Evolutionary conservation across 2,329 filamentous ascomycete species (phyloP).

Genomic region (Trichophyton benhamiae): DNA sequence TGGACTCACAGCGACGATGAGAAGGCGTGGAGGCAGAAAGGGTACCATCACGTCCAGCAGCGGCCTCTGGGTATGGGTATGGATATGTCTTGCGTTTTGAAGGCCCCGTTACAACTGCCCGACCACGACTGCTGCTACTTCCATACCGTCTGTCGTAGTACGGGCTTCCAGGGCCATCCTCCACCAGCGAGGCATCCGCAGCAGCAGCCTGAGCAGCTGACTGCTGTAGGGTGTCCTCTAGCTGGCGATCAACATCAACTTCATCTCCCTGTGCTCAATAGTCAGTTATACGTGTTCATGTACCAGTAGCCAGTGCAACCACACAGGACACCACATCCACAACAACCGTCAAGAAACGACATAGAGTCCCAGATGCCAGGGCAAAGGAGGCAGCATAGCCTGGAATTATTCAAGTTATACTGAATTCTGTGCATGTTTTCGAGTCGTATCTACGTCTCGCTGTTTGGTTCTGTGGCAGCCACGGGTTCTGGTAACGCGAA

Average conservation of each 20-base stretch:
- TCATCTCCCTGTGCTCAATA: not conserved
- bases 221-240: not conserved
- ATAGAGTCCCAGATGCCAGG: not conserved
- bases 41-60: not conserved
- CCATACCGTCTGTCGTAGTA: not conserved
- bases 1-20: not conserved
- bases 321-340: not conserved
- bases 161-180: not conserved
- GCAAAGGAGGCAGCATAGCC: not conserved
- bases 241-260: not conserved
- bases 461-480: not conserved
- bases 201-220: not conserved
- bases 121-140: too few species aligned
- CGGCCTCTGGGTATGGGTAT: too few species aligned
- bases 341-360: not conserved
- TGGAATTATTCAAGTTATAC: not conserved
- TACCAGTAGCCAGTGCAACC: not conserved
- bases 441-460: not conserved
- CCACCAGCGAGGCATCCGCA: not conserved
- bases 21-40: not conserved
- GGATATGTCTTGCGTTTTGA: slow-evolving; percentile 1
- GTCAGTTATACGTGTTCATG: not conserved
- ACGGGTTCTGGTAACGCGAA: not conserved
- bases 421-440: not conserved
- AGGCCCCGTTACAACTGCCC: not conserved